These are phyloP conservation scores for Saitoella complicata DNA, from an alignment of 805 yeast genomes.

Conservation along the genomic window DNA sequence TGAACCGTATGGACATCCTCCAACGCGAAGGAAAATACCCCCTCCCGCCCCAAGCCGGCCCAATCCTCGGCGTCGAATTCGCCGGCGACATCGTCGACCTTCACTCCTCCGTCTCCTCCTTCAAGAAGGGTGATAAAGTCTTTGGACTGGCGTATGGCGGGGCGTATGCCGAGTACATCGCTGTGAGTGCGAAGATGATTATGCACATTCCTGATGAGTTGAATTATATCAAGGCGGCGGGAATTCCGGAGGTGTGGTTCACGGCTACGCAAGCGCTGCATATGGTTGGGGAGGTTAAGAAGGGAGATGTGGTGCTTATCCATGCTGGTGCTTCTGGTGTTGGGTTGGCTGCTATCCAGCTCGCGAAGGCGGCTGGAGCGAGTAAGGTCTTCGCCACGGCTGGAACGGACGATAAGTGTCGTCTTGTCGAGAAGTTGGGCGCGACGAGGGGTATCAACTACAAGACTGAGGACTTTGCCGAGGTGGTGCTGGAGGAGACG, in stretches of 20 bases:
- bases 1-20: constrained; percentile 22
- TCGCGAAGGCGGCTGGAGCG: constrained; percentile 22
- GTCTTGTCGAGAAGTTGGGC: constrained; percentile 13
- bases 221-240: constrained; percentile 18
- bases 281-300: constrained; percentile 13
- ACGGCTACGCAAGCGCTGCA: constrained; percentile 22
- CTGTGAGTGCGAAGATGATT: constrained; percentile 16
- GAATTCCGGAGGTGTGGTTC: constrained; percentile 24
- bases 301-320: constrained; percentile 19
- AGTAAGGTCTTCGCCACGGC: constrained; percentile 22
- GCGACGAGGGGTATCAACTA: constrained; percentile 20
- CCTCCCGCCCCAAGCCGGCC: constrained; percentile 19
- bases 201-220: constrained; percentile 16
- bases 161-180: constrained; percentile 24
- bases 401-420: constrained; percentile 17
- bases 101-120: constrained; percentile 5
- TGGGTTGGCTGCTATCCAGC: constrained; percentile 23
- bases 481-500: constrained; percentile 16
- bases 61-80: constrained; percentile 24
- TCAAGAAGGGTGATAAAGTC: constrained; percentile 22
- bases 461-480: constrained; percentile 17
- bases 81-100: constrained; percentile 19
- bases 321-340: constrained; percentile 23
- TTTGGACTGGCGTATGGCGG: constrained; percentile 25
- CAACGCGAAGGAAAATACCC: constrained; percentile 21